Percentiles rank a stretch among this genome's conserved stretches.
phyloP scores from a whole-genome alignment of 805 yeast species.

The Candida saitoana region DNA sequence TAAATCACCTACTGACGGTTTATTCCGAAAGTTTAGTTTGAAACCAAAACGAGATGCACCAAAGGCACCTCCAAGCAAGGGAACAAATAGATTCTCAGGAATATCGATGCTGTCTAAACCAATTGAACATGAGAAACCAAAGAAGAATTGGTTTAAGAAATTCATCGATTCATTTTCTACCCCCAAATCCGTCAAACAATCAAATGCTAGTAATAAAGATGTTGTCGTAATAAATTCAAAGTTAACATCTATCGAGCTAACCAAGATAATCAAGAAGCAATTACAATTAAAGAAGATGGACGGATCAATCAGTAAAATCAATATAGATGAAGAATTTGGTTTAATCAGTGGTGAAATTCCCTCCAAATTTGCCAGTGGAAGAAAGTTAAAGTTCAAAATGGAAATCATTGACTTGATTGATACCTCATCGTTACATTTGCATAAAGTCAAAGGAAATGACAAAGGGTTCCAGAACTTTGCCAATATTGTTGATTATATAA shows the following conservation, averaged over 20 bases:
- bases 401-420: constrained; percentile 35
- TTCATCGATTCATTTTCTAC: constrained; percentile 26
- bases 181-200: constrained; percentile 3
- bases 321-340: constrained; percentile 41
- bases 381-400: constrained; percentile 46
- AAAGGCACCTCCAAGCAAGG: constrained; percentile 15
- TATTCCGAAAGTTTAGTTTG: constrained; percentile 27
- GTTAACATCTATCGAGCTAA: constrained; percentile 26
- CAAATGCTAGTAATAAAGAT: constrained; percentile 14
- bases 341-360: constrained; percentile 46
- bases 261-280: constrained; percentile 35
- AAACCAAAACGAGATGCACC: constrained; percentile 40
- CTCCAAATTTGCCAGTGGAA: constrained; percentile 41
- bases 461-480: constrained; percentile 43
- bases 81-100: constrained; percentile 32
- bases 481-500: constrained; percentile 41
- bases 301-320: constrained; percentile 43
- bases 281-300: constrained; percentile 45
- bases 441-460: constrained; percentile 43
- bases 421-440: constrained; percentile 38
- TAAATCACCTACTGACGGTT: constrained; percentile 6
- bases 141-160: constrained; percentile 37
- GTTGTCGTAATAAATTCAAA: constrained; percentile 31
- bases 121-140: constrained; percentile 8
- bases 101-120: constrained; percentile 22